Conservation (phyloP, 1,139 yeast species). For the Taphrina confusa region DNA sequence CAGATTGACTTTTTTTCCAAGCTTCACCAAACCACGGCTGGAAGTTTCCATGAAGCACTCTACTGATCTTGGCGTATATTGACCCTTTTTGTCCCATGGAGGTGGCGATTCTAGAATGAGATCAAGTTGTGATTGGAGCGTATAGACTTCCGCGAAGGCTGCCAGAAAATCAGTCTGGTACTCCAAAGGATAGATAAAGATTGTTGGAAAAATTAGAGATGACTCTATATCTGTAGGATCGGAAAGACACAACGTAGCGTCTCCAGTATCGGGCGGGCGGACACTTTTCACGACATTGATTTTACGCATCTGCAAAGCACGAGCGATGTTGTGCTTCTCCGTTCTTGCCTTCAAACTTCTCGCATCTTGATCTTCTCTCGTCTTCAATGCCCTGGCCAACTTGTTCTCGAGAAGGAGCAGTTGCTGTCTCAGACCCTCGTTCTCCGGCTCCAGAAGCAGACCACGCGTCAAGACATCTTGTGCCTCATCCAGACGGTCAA, state of each 20-base stretch:
- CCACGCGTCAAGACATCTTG: slow-evolving; percentile 67
- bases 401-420: slow-evolving; percentile 42
- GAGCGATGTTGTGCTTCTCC: slow-evolving; percentile 18
- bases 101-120: slow-evolving; percentile 63
- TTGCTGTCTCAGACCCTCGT: slow-evolving; percentile 46
- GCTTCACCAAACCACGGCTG: slow-evolving; percentile 70
- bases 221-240: slow-evolving; percentile 74
- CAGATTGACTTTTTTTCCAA: slow-evolving; percentile 74
- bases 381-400: slow-evolving; percentile 41
- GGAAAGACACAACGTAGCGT: slow-evolving; percentile 57
- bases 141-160: slow-evolving; percentile 67
- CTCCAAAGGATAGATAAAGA: slow-evolving; percentile 77
- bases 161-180: slow-evolving; percentile 83
- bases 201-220: slow-evolving; percentile 74
- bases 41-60: slow-evolving; percentile 78
- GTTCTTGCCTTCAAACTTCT: slow-evolving; percentile 46
- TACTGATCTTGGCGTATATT: slow-evolving; percentile 61
- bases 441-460: slow-evolving; percentile 57
- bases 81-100: slow-evolving; percentile 63
- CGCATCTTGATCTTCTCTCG: slow-evolving; percentile 44
- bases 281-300: slow-evolving; percentile 34
- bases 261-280: slow-evolving; percentile 37
- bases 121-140: slow-evolving; percentile 49
- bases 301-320: slow-evolving; percentile 27
- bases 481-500: slow-evolving; percentile 74